Evolutionary conservation across 495 filamentous ascomycete species (phyloP), one percentile per base, ranked within the genome.

Genomic region (Penicillium cosmopolitanum): DNA sequence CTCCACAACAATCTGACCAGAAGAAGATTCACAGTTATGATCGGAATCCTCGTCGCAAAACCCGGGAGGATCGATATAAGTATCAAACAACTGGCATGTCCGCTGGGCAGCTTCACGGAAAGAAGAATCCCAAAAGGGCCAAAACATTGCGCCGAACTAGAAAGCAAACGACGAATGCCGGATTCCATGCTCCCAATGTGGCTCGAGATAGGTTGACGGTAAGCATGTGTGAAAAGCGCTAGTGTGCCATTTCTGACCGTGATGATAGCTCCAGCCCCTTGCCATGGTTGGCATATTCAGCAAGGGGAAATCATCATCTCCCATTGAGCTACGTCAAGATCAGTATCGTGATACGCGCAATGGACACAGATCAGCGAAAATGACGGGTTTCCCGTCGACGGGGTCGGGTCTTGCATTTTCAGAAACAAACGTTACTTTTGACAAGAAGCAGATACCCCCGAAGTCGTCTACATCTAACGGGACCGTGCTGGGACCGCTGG

Each of bases 251-350:
- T 72, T 56, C 73, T 69, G 52, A 68, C 51, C 0, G 25, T 16
- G 18, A 54, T 56, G 25, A 66, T 53, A 92, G 88, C 76, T 85
- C 77, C 63, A 71, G 66, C 63, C 71, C 74, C 48, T 76, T 66
- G 40, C 70, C 78, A 66, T 66, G 10, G 15, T 71, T 51, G 91
- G 91, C 0, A 72, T 95, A 7, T 94, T 94, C 69, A 84, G 81
- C 23, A 93, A 87, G 65, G 89, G 89, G 2, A 84, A 82, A 51
- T 77, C 83, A 28, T 92, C 89, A 11, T 84, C 82, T 44, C 82
- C 82, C 28, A 57, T 84, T 53, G 76, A 70, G 59, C 73, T 79
- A 58, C 75, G 70, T 61, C 77, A 77, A 56, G 64, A 80, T 82
- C 71, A 69, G 73, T 67, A 34, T 12, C 8, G 23, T 15, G 1